Percentiles rank a stretch among this genome's conserved stretches.
Evolutionary conservation across 352 stramenopile species (phyloP).

Genomic region (Hyaloperonospora brassicae): DNA sequence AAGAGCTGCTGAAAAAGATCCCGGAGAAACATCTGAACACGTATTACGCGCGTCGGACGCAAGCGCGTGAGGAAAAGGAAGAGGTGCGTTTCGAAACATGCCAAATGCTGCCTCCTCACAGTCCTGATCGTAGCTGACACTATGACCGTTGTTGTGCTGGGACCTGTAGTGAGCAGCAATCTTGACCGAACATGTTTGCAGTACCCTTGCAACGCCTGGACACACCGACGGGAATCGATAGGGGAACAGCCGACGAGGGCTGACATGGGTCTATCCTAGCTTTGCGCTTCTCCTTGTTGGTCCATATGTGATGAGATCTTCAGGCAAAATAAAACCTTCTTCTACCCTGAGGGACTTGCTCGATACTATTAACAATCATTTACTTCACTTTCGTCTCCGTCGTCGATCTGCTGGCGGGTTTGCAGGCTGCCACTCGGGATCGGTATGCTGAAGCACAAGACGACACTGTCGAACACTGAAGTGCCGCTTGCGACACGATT

Average conservation of each 20-base stretch:
- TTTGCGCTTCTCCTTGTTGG: constrained; percentile 13
- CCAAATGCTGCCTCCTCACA: background rate
- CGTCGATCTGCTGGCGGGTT: constrained; percentile 17
- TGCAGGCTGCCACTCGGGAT: constrained; percentile 52
- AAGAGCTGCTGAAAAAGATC: constrained; percentile 99
- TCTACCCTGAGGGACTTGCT: constrained; percentile 26
- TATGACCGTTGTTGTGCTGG: constrained; percentile 2
- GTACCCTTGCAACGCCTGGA: background rate
- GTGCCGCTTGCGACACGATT: constrained; percentile 59
- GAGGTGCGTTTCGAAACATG: constrained; percentile 32
- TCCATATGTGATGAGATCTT: constrained; percentile 20
- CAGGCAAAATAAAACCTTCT: constrained; percentile 21
- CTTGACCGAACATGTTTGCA: constrained; percentile 3
- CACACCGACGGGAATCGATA: constrained; percentile 2
- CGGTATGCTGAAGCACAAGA: constrained; percentile 54
- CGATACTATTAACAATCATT: constrained; percentile 6
- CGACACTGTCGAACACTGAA: constrained; percentile 60
- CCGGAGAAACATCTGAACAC: constrained; percentile 97
- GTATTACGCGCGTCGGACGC: constrained; percentile 93
- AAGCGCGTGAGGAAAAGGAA: constrained; percentile 84
- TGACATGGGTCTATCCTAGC: constrained; percentile 11
- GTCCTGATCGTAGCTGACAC: constrained; percentile 6
- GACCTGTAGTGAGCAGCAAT: constrained; percentile 13
- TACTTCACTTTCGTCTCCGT: constrained; percentile 21
- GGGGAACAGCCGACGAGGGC: constrained; percentile 11